Base-by-base conservation (phyloP, 495 filamentous ascomycete genomes). In the Penicillium paradoxum region DNA sequence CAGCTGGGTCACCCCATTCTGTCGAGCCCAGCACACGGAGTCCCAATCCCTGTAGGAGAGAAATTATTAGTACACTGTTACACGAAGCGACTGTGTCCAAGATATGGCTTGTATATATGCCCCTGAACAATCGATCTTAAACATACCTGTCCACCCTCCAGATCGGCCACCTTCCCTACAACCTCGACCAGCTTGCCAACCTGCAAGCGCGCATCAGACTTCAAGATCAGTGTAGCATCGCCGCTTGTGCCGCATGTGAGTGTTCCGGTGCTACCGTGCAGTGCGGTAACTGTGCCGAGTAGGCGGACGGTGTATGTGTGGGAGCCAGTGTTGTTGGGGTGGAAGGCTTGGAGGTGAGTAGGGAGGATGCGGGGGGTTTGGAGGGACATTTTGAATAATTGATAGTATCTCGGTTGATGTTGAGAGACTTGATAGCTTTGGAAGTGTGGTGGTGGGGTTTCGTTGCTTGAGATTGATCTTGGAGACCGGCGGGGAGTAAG, bases 161-260 rank as follows among this genome's bases (percentile, higher is more conserved):
- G 48, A 59, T 75, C 68, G 52, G 90, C 84, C 49, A 98, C 91
- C 70, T 93, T 97, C 47, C 91, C 95, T 37, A 97, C 85, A 53
- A 98, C 72, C 72, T 98, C 95, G 15, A 87, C 84, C 39, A 87
- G 81, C 67, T 89, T 89, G 45, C 88, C 85, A 65, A 88, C 77
- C 45, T 81, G 76, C 34, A 97, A 72, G 66, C 95, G 89, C 29
- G 81, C 79, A 55, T 96, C 91, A 79, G 86, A 76, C 64, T 88
- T 91, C 67, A 96, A 65, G 48, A 85, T 74, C 15, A 86, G 72
- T 18, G 82, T 86, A 43, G 96, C 78, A 44, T 80, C 79, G 7
- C 91, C 92, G 25, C 81, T 64, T 17, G 50, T 62, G 5, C 83
- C 69, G 76, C 85, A 75, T 81, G 81, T 89, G 43, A 97, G 80